Evolutionary conservation across 768 basidiomycete species (phyloP).

Genomic region (Macrolepiota fuliginosa): DNA sequence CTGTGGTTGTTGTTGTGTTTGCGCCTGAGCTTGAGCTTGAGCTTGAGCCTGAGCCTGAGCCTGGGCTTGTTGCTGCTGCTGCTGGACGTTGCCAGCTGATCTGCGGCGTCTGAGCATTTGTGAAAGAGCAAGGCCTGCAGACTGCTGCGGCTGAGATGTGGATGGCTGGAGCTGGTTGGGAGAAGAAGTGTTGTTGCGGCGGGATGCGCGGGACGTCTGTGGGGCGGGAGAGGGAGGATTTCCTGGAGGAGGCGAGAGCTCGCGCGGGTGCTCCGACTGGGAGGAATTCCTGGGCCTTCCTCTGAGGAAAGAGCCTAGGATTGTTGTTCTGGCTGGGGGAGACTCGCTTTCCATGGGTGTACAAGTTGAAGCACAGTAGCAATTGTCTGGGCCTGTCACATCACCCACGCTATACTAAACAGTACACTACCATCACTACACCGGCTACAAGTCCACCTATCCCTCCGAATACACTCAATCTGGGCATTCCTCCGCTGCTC

Average conservation of each 20-base stretch:
- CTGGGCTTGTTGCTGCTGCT: constrained; percentile 7
- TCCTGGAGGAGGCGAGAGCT: constrained; percentile 44
- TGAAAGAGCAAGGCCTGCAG: constrained; percentile 43
- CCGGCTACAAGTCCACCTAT: not conserved
- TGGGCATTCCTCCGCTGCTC: not conserved
- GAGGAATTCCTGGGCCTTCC: constrained; percentile 22
- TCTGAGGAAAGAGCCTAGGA: constrained; percentile 24
- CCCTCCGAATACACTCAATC: not conserved
- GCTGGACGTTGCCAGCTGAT: constrained; percentile 54
- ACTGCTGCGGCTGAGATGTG: constrained; percentile 16
- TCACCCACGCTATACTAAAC: constrained; percentile 1
- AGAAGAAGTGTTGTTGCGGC: constrained; percentile 13
- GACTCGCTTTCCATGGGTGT: constrained; percentile 33
- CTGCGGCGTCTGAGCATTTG: constrained; percentile 62
- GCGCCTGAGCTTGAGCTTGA: not conserved
- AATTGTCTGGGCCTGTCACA: not conserved
- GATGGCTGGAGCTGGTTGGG: constrained; percentile 24
- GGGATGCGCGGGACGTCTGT: not conserved
- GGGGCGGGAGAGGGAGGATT: constrained; percentile 33
- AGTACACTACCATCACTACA: not conserved
- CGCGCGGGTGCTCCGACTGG: constrained; percentile 29
- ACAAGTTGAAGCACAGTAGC: constrained; percentile 15
- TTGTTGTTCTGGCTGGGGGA: constrained; percentile 52
- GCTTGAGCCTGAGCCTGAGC: not conserved
- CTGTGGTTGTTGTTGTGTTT: not conserved